Conservation (phyloP, 768 basidiomycete species). For the Ramaria sp. region DNA sequence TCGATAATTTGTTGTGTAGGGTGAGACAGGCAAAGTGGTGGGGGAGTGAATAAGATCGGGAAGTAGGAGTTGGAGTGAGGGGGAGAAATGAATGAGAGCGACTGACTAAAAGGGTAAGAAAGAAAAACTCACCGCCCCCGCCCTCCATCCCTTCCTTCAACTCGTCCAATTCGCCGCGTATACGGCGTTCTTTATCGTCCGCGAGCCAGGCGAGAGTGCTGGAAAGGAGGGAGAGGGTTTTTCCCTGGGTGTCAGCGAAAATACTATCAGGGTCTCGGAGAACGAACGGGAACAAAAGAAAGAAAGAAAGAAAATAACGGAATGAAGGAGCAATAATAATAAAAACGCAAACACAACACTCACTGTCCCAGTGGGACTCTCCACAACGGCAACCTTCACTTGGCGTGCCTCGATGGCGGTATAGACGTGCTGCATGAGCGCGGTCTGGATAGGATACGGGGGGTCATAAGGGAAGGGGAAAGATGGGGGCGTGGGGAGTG, state of each 20-base stretch:
- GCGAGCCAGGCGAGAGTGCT: conserved; percentile 65
- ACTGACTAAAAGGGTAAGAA: neutral
- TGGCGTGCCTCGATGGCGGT: conserved; percentile 51
- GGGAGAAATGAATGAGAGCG: neutral
- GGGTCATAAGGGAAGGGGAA: conserved; percentile 81
- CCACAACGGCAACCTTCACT: conserved; percentile 70
- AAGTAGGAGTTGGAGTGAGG: too few species aligned
- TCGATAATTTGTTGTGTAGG: neutral
- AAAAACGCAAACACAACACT: conserved; percentile 13
- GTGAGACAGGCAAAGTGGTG: too few species aligned
- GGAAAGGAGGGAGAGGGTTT: conserved; percentile 74
- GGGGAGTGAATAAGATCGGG: too few species aligned
- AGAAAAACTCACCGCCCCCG: too few species aligned
- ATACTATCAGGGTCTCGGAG: too few species aligned
- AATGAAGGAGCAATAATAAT: neutral
- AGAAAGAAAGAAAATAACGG: too few species aligned
- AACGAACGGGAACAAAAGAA: too few species aligned
- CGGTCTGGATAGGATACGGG: conserved; percentile 76
- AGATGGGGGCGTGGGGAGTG: conserved; percentile 47
- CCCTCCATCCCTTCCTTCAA: too few species aligned
- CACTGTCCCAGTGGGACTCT: conserved; percentile 86
- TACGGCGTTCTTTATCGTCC: conserved; percentile 60
- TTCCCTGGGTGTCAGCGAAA: conserved; percentile 43
- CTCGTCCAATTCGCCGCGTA: conserved; percentile 45
- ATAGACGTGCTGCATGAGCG: conserved; percentile 86